These are phyloP conservation scores for Talaromyces sp. DNA, from an alignment of 2,329 filamentous ascomycete genomes.

Conservation along the genomic window DNA sequence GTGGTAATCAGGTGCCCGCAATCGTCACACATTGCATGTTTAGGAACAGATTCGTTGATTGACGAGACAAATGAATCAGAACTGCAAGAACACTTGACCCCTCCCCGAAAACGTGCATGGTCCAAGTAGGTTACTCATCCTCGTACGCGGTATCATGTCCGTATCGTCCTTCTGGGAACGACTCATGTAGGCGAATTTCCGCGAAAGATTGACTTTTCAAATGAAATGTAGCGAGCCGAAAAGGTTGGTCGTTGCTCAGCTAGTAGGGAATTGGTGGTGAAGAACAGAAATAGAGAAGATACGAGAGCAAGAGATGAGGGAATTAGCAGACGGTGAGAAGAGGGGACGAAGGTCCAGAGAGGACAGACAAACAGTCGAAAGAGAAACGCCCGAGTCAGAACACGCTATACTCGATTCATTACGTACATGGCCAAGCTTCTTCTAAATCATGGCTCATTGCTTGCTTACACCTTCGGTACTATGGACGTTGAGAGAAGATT, in stretches of 20 bases:
- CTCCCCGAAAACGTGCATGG: not conserved
- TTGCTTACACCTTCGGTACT: not conserved
- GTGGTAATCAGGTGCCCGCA: not conserved
- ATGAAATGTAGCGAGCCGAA: not conserved
- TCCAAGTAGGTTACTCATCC: not conserved
- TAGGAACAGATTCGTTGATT: not conserved
- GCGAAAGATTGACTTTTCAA: not conserved
- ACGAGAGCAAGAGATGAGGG: too few species aligned
- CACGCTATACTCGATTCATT: not conserved
- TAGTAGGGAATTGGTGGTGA: not conserved
- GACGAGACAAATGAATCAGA: not conserved
- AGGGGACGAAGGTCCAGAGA: not conserved
- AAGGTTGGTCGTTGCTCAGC: not conserved
- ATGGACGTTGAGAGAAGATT: not conserved
- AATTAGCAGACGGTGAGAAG: not conserved
- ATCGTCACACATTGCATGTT: not conserved
- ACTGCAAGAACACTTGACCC: not conserved
- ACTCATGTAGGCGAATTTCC: not conserved
- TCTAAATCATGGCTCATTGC: not conserved
- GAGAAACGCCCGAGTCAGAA: not conserved
- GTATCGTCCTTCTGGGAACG: not conserved
- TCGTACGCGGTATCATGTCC: not conserved
- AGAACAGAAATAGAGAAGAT: not conserved
- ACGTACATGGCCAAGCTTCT: not conserved
- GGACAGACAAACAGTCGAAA: not conserved